Base-by-base conservation (phyloP, 2,329 filamentous ascomycete genomes). In the Fragosphaeria purpurea region DNA sequence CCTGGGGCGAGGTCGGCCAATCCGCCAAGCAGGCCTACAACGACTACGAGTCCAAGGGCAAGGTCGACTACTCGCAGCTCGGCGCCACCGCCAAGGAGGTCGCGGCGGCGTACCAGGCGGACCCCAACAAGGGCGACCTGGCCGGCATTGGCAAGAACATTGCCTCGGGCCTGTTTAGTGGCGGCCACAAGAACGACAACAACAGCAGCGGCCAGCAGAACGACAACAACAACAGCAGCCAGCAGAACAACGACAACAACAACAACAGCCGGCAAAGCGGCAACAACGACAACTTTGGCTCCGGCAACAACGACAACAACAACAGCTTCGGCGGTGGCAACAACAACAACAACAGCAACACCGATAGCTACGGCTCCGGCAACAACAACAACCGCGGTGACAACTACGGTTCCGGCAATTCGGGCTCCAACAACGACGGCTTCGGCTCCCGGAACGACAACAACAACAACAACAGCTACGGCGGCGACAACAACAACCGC, bases 1-100 rank as follows among this genome's bases (percentile, higher is more conserved):
- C 11, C 39, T 57, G 57, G 58, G 50, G 47, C 22, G 54, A 51
- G 11, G 56, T 59, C 40, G 57, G 56, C 54, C 30, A 43, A 32
- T 48, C 40, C 2, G 57, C 56, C 56, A 59, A 59, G 53, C 41
- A 58, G 52, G 57, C 55, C 50, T 56, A 40, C 48, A 42, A 32
- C 22, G 54, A 55, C 50, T 59, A 55, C 55, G 37, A 53, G 51
- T 51, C 53, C 46, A 65, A 66, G 64, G 64, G 63, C 22, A 59
- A 46, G 22, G 58, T 64, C 48, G 63, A 67, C 50, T 63, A 58
- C 53, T 51, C 50, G 42, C 60, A 63, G 50, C 57, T 67, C 30
- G 60, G 58, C 45, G 50, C 55, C 45, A 54, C 68, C 1, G 65
- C 65, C 40, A 61, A 64, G 55, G 60, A 62, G 48, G 64, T 67